Evolutionary conservation across 768 basidiomycete genomes (phyloP).

Genomic region (Kwoniella heveanensis): DNA sequence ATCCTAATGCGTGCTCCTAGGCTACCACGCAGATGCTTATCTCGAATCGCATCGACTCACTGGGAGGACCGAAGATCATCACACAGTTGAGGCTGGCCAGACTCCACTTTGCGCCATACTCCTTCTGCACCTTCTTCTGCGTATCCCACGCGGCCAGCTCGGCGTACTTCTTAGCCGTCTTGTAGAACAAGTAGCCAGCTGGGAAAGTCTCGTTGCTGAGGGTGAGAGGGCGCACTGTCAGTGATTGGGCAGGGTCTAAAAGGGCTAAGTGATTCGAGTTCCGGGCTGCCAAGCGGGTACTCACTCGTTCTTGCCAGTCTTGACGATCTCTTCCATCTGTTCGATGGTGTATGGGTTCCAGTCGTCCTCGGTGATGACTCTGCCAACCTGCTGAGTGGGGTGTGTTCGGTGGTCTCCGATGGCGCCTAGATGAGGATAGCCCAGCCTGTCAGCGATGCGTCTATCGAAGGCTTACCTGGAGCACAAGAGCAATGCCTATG

Average conservation of each 20-base stretch:
- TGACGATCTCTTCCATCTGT: conserved; percentile 31
- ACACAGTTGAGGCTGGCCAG: conserved; percentile 38
- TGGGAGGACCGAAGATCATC: conserved; percentile 31
- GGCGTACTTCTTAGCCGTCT: conserved; percentile 45
- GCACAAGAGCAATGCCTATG: not conserved
- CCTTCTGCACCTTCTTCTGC: conserved; percentile 25
- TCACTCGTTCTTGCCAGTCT: conserved; percentile 9
- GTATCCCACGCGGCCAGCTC: conserved; percentile 44
- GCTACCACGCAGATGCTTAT: no score
- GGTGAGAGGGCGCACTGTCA: not conserved
- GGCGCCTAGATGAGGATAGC: conserved; percentile 17
- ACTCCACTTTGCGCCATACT: conserved; percentile 18
- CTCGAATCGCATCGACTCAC: no score
- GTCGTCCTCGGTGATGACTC: conserved; percentile 39
- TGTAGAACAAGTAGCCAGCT: conserved; percentile 21
- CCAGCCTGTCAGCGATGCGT: no score
- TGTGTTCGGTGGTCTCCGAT: conserved; percentile 28
- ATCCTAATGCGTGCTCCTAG: not conserved
- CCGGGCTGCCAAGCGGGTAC: no score
- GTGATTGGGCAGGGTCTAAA: no score
- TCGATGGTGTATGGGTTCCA: conserved; percentile 48
- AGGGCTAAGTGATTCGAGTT: no score
- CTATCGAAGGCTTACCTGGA: no score
- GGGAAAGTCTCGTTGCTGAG: conserved; percentile 2
- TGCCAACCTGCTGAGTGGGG: conserved; percentile 28